Conservation (phyloP, 495 filamentous ascomycete species). For the Echria macrotheca region DNA sequence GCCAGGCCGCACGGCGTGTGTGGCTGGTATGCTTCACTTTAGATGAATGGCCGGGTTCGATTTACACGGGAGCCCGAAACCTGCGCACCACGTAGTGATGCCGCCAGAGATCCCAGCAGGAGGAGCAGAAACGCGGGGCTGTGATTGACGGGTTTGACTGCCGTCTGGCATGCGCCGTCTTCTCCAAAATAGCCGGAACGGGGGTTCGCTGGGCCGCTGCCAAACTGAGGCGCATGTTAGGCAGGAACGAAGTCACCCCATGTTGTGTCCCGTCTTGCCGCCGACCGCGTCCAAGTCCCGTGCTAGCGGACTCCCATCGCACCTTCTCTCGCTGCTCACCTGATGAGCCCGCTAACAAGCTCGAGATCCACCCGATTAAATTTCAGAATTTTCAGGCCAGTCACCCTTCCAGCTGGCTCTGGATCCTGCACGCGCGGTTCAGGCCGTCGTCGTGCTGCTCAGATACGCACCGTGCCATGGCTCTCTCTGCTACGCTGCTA, state of each 20-base stretch:
- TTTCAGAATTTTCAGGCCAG: not conserved
- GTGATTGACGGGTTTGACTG: conserved; percentile 13
- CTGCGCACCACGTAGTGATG: too few relatives aligned
- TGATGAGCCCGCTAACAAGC: conserved; percentile 6
- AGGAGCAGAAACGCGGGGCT: conserved; percentile 1
- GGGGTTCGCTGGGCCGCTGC: conserved; percentile 10
- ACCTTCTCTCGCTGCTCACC: not conserved
- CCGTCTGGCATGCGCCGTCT: conserved; percentile 1
- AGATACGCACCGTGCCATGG: not conserved
- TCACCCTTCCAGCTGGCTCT: not conserved
- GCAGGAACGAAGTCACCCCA: not conserved
- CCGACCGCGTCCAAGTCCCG: too few relatives aligned
- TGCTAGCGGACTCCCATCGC: too few relatives aligned
- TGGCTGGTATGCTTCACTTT: conserved; percentile 13
- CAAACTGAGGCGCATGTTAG: conserved; percentile 5
- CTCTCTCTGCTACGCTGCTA: not conserved
- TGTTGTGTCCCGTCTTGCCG: too few relatives aligned
- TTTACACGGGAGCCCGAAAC: conserved; percentile 12
- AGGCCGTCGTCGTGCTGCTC: too few relatives aligned
- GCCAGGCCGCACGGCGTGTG: too few relatives aligned
- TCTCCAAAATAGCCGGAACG: conserved; percentile 12
- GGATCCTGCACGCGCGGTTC: conserved; percentile 6
- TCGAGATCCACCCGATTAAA: conserved; percentile 8
- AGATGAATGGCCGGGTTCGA: conserved; percentile 10
- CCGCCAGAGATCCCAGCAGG: too few relatives aligned